phyloP scores from a whole-genome alignment of 768 basidiomycete genomes.

The Cystofilobasidium macerans region DNA sequence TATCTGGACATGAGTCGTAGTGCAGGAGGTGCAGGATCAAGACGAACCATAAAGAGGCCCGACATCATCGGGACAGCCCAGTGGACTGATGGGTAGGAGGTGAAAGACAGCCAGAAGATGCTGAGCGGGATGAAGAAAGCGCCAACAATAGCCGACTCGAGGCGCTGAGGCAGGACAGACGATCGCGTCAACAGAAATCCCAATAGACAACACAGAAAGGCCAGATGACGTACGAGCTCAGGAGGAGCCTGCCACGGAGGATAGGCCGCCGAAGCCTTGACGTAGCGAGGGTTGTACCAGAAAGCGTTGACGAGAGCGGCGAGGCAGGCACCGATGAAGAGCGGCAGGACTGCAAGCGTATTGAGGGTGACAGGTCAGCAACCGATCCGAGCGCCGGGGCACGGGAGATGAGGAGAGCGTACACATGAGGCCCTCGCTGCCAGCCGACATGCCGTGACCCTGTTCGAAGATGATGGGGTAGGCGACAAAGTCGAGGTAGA shows the following conservation, averaged over 20 bases:
- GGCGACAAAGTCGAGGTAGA: slow-evolving; percentile 39
- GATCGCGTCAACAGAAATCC: neutral
- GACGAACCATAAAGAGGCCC: slow-evolving; percentile 18
- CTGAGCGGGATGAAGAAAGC: slow-evolving; percentile 9
- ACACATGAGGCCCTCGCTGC: slow-evolving; percentile 36
- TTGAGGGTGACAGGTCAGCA: no score
- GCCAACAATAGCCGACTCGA: neutral
- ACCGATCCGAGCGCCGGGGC: no score
- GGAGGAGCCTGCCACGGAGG: slow-evolving; percentile 27
- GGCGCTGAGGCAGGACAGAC: neutral
- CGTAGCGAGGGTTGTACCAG: slow-evolving; percentile 38
- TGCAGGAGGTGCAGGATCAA: neutral
- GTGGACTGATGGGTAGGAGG: slow-evolving; percentile 29
- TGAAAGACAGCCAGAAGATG: slow-evolving; percentile 17
- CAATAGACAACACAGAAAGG: slow-evolving; percentile 24
- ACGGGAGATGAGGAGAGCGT: neutral
- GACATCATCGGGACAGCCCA: slow-evolving; percentile 37
- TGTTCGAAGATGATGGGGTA: slow-evolving; percentile 33
- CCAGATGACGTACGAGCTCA: slow-evolving; percentile 26
- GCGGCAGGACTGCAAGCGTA: slow-evolving; percentile 39
- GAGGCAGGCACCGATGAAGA: slow-evolving; percentile 36
- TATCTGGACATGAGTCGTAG: no score
- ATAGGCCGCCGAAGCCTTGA: slow-evolving; percentile 35
- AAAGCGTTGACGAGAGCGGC: slow-evolving; percentile 33
- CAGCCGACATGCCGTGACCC: slow-evolving; percentile 37